A percentile compares a stretch with the other conserved stretches of the same genome.
Evolutionary conservation across 2,329 filamentous ascomycete genomes (phyloP).

Genomic region (Pseudopyricularia javanii): DNA sequence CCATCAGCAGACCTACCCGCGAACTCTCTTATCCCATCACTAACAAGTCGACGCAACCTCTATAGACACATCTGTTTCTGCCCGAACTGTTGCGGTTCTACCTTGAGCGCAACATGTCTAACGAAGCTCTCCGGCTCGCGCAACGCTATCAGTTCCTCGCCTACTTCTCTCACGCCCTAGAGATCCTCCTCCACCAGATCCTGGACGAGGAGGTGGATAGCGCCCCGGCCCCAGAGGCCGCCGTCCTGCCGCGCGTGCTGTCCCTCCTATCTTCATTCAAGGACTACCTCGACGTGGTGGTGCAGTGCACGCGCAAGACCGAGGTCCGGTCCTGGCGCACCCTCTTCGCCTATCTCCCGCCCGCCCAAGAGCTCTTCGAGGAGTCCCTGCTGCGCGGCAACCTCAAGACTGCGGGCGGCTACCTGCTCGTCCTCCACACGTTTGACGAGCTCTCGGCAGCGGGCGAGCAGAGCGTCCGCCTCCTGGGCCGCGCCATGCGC

Average conservation of each 20-base stretch:
- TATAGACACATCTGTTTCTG: constrained; percentile 90
- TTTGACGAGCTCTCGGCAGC: constrained; percentile 57
- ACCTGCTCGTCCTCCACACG: constrained; percentile 88
- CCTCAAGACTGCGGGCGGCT: constrained; percentile 90
- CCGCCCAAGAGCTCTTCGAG: constrained; percentile 85
- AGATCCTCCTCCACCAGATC: constrained; percentile 84
- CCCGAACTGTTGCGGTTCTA: constrained; percentile 77
- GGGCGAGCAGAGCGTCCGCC: constrained; percentile 65
- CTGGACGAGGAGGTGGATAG: constrained; percentile 81
- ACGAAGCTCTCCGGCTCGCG: constrained; percentile 69
- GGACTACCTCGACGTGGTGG: constrained; percentile 85
- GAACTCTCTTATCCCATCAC: background rate
- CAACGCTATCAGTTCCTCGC: constrained; percentile 76
- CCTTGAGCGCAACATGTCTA: constrained; percentile 61
- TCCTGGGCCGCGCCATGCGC: constrained; percentile 68
- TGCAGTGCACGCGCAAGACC: constrained; percentile 95
- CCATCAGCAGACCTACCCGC: background rate
- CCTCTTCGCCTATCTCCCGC: constrained; percentile 80
- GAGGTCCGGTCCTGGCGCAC: constrained; percentile 93
- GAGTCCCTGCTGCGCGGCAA: constrained; percentile 75
- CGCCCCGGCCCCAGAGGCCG: constrained; percentile 47
- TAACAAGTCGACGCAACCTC: background rate
- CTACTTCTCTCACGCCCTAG: constrained; percentile 87
- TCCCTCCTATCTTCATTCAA: constrained; percentile 61
- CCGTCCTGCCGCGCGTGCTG: constrained; percentile 51